phyloP scores from a whole-genome alignment of 345 rosid genomes.

The Citropsis articulata region DNA sequence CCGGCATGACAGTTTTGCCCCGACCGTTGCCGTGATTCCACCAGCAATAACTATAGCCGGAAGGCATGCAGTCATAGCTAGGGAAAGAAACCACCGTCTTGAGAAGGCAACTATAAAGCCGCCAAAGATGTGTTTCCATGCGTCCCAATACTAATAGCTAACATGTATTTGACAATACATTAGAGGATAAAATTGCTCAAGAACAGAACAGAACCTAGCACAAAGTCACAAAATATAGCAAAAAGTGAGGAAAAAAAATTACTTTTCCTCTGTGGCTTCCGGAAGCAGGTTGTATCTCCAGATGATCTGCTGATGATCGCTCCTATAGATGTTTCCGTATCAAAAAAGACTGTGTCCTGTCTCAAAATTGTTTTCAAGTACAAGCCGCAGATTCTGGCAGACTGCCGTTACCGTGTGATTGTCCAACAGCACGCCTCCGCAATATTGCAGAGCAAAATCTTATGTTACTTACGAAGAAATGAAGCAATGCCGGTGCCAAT shows the following conservation, averaged over 20 bases:
- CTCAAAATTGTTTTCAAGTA: constrained; percentile 65
- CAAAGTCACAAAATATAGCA: not conserved
- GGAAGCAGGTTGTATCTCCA: constrained; percentile 84
- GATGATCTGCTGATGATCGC: constrained; percentile 90
- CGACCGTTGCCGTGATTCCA: constrained; percentile 47
- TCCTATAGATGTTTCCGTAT: constrained; percentile 73
- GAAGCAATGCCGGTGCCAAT: constrained; percentile 42
- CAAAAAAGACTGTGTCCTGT: constrained; percentile 80
- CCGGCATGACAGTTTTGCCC: constrained; percentile 69
- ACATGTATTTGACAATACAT: constrained; percentile 14
- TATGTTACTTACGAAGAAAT: constrained; percentile 60
- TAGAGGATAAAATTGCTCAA: not conserved
- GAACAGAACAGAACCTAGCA: not conserved
- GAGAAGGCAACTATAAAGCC: constrained; percentile 60
- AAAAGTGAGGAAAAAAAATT: no score
- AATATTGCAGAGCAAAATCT: not conserved
- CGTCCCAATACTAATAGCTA: constrained; percentile 54
- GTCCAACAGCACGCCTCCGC: constrained; percentile 89
- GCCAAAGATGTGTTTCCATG: constrained; percentile 35
- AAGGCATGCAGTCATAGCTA: constrained; percentile 51
- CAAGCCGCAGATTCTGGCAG: no score
- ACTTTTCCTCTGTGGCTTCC: constrained; percentile 96
- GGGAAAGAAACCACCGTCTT: constrained; percentile 56
- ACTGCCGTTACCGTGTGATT: constrained; percentile 37
- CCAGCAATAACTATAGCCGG: constrained; percentile 58